These are phyloP conservation scores for Paxillus ammoniavirescens DNA, from an alignment of 768 basidiomycete species.

Conservation along the genomic window DNA sequence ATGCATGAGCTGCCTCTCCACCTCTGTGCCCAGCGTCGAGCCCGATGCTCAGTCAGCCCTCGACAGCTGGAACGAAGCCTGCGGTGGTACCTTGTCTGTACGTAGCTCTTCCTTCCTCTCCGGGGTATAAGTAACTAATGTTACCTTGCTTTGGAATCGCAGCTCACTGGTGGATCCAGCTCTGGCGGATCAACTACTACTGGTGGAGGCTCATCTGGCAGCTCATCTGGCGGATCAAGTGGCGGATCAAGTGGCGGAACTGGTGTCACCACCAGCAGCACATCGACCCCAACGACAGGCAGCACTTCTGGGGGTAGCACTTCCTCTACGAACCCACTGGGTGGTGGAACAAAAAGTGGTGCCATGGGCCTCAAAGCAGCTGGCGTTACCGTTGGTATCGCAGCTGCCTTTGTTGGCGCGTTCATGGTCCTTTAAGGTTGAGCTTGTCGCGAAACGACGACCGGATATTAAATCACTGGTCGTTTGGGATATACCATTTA, in stretches of 20 bases:
- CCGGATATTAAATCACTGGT: too few relatives aligned
- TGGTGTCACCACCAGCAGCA: not conserved
- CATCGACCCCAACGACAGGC: not conserved
- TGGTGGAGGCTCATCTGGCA: not conserved
- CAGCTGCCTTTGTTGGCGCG: slow-evolving; percentile 10
- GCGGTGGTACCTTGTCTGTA: slow-evolving; percentile 19
- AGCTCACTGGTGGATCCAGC: slow-evolving; percentile 13
- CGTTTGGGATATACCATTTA: not conserved
- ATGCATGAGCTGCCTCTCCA: slow-evolving; percentile 22
- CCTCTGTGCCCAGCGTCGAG: not conserved
- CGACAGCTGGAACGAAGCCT: slow-evolving; percentile 14
- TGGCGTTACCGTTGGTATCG: not conserved
- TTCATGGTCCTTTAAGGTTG: slow-evolving; percentile 9
- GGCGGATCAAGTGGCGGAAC: not conserved
- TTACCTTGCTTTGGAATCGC: not conserved
- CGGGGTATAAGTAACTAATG: not conserved
- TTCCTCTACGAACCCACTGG: slow-evolving; percentile 2
- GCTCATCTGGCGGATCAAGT: not conserved
- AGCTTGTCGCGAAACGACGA: not conserved
- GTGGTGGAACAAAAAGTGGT: not conserved
- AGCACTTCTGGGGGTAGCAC: not conserved
- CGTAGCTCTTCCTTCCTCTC: not conserved
- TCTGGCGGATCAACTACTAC: not conserved
- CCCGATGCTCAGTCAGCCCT: slow-evolving; percentile 9
- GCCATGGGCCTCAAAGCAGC: slow-evolving; percentile 5